Evolutionary conservation across 768 basidiomycete genomes (phyloP).

Genomic region (Tricholoma furcatifolium): DNA sequence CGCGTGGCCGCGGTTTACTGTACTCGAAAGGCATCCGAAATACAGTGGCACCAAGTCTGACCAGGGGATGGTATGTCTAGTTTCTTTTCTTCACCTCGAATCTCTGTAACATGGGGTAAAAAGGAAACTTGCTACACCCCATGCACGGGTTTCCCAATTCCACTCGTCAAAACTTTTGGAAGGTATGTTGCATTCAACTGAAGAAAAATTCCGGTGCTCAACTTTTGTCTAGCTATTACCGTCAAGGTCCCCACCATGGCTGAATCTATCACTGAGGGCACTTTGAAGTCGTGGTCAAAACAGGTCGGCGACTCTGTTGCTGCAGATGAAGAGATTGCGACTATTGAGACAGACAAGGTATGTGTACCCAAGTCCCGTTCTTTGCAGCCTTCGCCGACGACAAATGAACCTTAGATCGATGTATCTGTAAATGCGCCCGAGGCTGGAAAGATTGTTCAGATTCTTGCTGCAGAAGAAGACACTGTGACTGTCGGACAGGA

Average conservation of each 20-base stretch:
- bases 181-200: constrained; percentile 40
- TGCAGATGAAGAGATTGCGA: constrained; percentile 94
- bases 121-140: constrained; percentile 47
- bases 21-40: constrained; percentile 33
- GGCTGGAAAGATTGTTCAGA: constrained; percentile 83
- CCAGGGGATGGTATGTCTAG: constrained; percentile 46
- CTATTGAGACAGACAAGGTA: constrained; percentile 99
- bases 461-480: constrained; percentile 88
- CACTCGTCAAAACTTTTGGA: constrained; percentile 69
- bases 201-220: background rate
- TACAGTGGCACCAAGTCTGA: constrained; percentile 30
- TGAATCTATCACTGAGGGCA: constrained; percentile 97
- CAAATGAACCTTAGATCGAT: constrained; percentile 69
- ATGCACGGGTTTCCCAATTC: constrained; percentile 58
- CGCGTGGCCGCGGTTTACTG: constrained; percentile 56
- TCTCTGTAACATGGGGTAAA: constrained; percentile 13
- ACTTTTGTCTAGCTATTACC: constrained; percentile 61
- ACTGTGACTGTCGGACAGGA: constrained; percentile 96
- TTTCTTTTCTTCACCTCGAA: background rate
- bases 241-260: constrained; percentile 98
- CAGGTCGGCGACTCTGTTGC: constrained; percentile 89
- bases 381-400: constrained; percentile 3
- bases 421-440: constrained; percentile 93
- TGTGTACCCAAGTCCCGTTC: constrained; percentile 13
- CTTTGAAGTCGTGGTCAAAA: constrained; percentile 92